phyloP scores from a whole-genome alignment of 208 protist genomes.

The Porcisia hertigi region DNA sequence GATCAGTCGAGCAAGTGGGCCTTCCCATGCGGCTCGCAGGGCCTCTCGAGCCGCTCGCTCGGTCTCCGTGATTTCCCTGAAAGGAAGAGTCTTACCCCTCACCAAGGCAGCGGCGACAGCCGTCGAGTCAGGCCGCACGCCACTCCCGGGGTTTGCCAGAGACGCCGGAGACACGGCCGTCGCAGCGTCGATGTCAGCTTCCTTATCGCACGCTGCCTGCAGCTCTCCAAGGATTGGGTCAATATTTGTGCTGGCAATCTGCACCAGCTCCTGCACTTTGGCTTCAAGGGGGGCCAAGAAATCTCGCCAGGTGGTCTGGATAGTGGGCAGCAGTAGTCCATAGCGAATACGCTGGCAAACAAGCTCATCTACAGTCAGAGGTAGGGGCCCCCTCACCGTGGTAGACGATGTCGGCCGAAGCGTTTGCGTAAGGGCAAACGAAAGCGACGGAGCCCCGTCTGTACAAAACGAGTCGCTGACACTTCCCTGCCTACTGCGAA shows the following conservation, averaged over 20 bases:
- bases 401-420: not conserved
- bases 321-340: constrained; percentile 47
- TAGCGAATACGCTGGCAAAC: constrained; percentile 24
- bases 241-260: constrained; percentile 45
- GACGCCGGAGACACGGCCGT: not conserved
- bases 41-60: constrained; percentile 13
- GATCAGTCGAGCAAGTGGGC: constrained; percentile 29
- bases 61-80: not conserved
- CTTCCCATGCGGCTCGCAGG: constrained; percentile 19
- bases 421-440: constrained; percentile 5
- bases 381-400: not conserved
- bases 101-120: not conserved
- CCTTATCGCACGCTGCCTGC: not conserved
- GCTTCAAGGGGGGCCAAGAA: constrained; percentile 50
- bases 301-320: constrained; percentile 54
- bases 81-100: not conserved
- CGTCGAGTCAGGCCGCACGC: not conserved
- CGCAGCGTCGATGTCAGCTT: not conserved
- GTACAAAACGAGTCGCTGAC: not conserved
- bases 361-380: not conserved
- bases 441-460: not conserved
- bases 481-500: not conserved
- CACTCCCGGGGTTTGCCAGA: not conserved
- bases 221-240: constrained; percentile 30
- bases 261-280: constrained; percentile 44